These are phyloP conservation scores for Dactylonectria macrodidyma DNA, from an alignment of 2,329 filamentous ascomycete species.

Conservation along the genomic window DNA sequence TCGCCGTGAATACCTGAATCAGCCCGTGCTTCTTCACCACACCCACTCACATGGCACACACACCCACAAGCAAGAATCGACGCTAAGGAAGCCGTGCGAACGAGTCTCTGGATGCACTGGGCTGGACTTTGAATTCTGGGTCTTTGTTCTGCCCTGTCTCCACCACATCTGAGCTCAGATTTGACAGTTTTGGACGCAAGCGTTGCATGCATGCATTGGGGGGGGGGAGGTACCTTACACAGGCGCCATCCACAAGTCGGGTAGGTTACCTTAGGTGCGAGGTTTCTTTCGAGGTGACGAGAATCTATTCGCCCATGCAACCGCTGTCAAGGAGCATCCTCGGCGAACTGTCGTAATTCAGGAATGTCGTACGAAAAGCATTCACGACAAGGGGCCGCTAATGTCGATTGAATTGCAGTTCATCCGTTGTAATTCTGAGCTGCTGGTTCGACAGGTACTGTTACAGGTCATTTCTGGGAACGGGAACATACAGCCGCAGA, in stretches of 20 bases:
- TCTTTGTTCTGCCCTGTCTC: neutral
- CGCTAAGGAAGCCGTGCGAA: constrained; percentile 20
- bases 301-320: neutral
- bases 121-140: constrained; percentile 22
- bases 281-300: constrained; percentile 15
- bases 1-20: constrained; percentile 10
- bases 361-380: neutral
- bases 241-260: neutral
- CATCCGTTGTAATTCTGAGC: neutral
- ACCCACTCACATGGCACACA: constrained; percentile 12
- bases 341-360: neutral
- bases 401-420: neutral
- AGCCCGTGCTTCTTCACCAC: constrained; percentile 24
- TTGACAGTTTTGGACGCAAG: constrained; percentile 7
- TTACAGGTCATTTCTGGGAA: neutral
- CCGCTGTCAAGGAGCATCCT: neutral
- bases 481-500: constrained; percentile 2
- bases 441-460: neutral
- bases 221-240: neutral
- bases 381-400: neutral
- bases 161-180: constrained; percentile 27
- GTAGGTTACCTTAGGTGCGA: neutral
- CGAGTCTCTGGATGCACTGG: constrained; percentile 7
- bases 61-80: constrained; percentile 13
- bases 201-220: too few species aligned